Percentiles rank a stretch among this genome's conserved stretches.
phyloP scores from a whole-genome alignment of 768 basidiomycete species.

The Clitopilus passeckerianus region DNA sequence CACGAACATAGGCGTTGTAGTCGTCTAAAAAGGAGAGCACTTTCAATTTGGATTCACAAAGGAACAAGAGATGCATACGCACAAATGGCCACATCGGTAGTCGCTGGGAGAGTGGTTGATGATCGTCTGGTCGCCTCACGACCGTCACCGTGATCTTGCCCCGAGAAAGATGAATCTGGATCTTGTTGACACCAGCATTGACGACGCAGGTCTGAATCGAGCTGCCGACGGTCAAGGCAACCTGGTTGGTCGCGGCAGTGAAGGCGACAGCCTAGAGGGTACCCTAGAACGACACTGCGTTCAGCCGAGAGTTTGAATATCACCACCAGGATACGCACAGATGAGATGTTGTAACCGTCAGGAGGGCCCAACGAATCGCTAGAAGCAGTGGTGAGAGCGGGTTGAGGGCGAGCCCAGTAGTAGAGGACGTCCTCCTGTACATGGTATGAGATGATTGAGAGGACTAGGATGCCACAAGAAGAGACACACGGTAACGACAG shows the following conservation, averaged over 20 bases:
- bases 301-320: not conserved
- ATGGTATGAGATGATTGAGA: not conserved
- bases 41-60: no score
- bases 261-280: slow-evolving; percentile 65
- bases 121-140: not conserved
- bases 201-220: slow-evolving; percentile 34
- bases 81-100: no score
- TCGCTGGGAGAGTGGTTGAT: not conserved
- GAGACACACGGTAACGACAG: slow-evolving; percentile 45
- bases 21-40: no score
- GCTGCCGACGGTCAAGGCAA: slow-evolving; percentile 43
- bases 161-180: slow-evolving; percentile 48
- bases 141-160: slow-evolving; percentile 33
- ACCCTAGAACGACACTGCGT: slow-evolving; percentile 29
- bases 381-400: slow-evolving; percentile 36
- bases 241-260: slow-evolving; percentile 43
- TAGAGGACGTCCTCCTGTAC: slow-evolving; percentile 40
- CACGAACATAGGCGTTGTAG: no score
- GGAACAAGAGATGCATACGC: no score
- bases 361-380: slow-evolving; percentile 42
- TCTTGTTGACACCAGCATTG: slow-evolving; percentile 51
- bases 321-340: slow-evolving; percentile 29
- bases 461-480: slow-evolving; percentile 14
- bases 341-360: slow-evolving; percentile 42
- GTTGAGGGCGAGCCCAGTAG: slow-evolving; percentile 65